Percentiles rank a stretch among this genome's conserved stretches.
These are phyloP conservation scores for Backusella tarrabulga DNA, from an alignment of 192 early-diverging fungal genomes.

Conservation along the genomic window DNA sequence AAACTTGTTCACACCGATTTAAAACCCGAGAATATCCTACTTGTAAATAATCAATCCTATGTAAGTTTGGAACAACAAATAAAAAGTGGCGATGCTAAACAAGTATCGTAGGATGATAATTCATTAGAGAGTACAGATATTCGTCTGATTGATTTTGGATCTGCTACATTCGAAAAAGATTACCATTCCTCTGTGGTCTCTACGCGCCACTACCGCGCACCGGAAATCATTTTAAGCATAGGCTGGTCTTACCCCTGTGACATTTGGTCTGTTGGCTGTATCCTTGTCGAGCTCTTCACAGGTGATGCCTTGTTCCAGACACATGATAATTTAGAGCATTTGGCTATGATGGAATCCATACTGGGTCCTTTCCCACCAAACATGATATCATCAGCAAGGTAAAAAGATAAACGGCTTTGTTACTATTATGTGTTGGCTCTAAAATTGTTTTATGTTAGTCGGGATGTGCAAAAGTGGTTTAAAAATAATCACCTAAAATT, in stretches of 20 bases:
- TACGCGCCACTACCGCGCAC: constrained; percentile 95
- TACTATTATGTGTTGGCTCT: neutral
- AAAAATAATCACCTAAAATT: constrained; percentile 44
- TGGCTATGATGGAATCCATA: constrained; percentile 94
- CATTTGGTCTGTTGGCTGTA: constrained; percentile 98
- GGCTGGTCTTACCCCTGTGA: constrained; percentile 98
- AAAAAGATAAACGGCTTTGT: neutral
- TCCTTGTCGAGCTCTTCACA: constrained; percentile 92
- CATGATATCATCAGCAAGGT: constrained; percentile 55
- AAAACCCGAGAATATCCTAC: constrained; percentile 93
- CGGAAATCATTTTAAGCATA: constrained; percentile 85
- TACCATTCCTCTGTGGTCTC: constrained; percentile 91
- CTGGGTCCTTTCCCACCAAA: constrained; percentile 74
- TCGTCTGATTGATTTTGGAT: constrained; percentile 95
- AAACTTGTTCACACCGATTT: constrained; percentile 93
- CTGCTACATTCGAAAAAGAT: constrained; percentile 90
- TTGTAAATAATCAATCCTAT: constrained; percentile 50
- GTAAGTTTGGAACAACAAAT: no score
- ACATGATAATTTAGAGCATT: constrained; percentile 95
- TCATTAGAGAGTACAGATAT: constrained; percentile 67
- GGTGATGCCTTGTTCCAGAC: constrained; percentile 97
- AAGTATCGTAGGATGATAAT: neutral
- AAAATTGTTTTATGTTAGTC: neutral
- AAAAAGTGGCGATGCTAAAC: no score
- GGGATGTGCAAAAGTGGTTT: constrained; percentile 53